Conservation (phyloP, 2,329 filamentous ascomycete species). For the Colletotrichum tropicicola region DNA sequence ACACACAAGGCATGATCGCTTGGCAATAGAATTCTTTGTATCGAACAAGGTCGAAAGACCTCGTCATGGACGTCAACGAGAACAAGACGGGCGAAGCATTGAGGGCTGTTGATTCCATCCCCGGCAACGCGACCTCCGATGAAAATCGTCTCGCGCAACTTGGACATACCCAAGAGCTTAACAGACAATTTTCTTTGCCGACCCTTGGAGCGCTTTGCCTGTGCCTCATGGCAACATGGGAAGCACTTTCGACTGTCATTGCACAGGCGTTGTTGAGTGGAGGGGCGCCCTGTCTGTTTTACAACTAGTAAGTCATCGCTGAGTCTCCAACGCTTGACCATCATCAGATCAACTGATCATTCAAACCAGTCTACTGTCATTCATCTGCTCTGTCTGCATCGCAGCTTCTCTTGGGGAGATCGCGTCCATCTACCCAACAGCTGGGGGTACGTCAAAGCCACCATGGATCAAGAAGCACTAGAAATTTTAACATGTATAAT, state of each 20-base stretch:
- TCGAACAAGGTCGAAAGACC: not conserved
- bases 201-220: constrained; percentile 53
- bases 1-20: too few species aligned
- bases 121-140: constrained; percentile 7
- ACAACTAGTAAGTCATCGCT: constrained; percentile 45
- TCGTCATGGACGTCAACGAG: not conserved
- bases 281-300: constrained; percentile 55
- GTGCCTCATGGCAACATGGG: constrained; percentile 61
- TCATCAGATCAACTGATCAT: too few species aligned
- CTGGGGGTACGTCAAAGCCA: constrained; percentile 36
- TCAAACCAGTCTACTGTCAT: constrained; percentile 47
- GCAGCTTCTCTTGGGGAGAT: constrained; percentile 50
- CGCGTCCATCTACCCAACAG: constrained; percentile 46
- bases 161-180: constrained; percentile 41
- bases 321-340: too few species aligned
- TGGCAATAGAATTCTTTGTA: too few species aligned
- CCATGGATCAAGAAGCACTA: not conserved
- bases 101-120: not conserved
- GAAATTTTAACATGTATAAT: not conserved
- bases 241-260: constrained; percentile 56
- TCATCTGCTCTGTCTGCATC: constrained; percentile 48
- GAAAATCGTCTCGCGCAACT: constrained; percentile 37
- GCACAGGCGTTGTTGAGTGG: constrained; percentile 52
- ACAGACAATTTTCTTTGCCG: constrained; percentile 48
- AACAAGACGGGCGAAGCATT: not conserved